phyloP scores from a whole-genome alignment of 768 basidiomycete genomes.

The Podaxis pistillaris region DNA sequence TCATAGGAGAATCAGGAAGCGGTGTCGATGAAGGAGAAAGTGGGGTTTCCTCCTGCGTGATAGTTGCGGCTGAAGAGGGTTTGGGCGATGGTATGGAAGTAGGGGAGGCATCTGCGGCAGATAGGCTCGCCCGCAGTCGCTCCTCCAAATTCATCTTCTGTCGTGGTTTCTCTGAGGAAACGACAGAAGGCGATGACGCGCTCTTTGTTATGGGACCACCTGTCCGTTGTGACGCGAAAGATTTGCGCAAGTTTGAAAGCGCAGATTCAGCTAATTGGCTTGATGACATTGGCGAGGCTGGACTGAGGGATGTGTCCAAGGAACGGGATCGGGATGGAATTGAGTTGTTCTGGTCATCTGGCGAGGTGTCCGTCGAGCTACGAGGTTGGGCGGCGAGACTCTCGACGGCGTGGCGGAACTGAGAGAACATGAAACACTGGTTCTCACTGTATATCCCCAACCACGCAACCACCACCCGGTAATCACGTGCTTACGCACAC shows the following conservation, averaged over 20 bases:
- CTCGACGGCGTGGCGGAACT: slow-evolving; percentile 73
- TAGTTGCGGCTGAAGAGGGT: slow-evolving; percentile 3
- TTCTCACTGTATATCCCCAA: neutral
- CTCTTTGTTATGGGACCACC: slow-evolving; percentile 20
- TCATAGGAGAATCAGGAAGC: slow-evolving; percentile 39
- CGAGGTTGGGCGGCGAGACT: slow-evolving; percentile 42
- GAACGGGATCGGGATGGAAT: slow-evolving; percentile 35
- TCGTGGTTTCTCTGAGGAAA: slow-evolving; percentile 14
- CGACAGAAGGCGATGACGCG: slow-evolving; percentile 14
- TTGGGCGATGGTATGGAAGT: neutral
- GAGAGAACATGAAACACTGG: slow-evolving; percentile 59
- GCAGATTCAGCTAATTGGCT: slow-evolving; percentile 61
- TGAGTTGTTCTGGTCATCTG: slow-evolving; percentile 18
- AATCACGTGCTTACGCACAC: slow-evolving; percentile 5
- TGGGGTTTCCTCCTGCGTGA: slow-evolving; percentile 24
- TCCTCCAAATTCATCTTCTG: slow-evolving; percentile 72
- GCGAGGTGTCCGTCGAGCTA: slow-evolving; percentile 14
- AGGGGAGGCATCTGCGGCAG: slow-evolving; percentile 4
- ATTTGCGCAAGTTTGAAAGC: slow-evolving; percentile 60
- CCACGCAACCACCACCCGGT: neutral
- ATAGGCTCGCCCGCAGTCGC: slow-evolving; percentile 50
- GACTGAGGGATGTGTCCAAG: slow-evolving; percentile 23
- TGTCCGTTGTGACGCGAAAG: slow-evolving; percentile 52
- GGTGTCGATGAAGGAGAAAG: slow-evolving; percentile 44
- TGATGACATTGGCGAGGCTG: slow-evolving; percentile 40